phyloP scores from a whole-genome alignment of 352 stramenopile genomes.

The Phytophthora agathidicida region DNA sequence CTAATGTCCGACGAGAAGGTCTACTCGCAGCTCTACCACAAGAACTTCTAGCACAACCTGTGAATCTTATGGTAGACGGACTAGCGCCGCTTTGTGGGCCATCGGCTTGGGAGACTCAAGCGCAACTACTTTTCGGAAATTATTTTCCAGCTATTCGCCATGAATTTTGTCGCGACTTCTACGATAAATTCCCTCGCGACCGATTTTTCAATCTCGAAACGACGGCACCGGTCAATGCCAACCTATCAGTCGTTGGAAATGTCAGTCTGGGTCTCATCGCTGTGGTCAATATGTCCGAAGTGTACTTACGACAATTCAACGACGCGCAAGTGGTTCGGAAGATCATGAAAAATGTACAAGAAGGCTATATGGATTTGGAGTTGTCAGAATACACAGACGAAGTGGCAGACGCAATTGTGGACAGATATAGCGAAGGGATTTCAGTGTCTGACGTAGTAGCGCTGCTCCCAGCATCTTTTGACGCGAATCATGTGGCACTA shows the following conservation, averaged over 20 bases:
- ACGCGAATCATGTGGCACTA: constrained; percentile 31
- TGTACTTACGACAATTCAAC: constrained; percentile 40
- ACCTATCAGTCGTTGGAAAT: constrained; percentile 31
- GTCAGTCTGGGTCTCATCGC: constrained; percentile 26
- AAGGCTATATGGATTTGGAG: constrained; percentile 30
- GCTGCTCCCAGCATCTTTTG: constrained; percentile 29
- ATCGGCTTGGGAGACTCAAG: constrained; percentile 14
- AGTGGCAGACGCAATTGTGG: constrained; percentile 29
- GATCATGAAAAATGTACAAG: constrained; percentile 46
- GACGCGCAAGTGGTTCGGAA: constrained; percentile 36
- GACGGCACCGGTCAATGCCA: constrained; percentile 11
- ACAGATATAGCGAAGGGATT: constrained; percentile 34
- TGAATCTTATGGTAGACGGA: constrained; percentile 44
- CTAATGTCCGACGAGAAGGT: constrained; percentile 18
- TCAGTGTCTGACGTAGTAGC: constrained; percentile 22
- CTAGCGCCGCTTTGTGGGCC: constrained; percentile 35
- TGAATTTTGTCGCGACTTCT: constrained; percentile 33
- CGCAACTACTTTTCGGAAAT: constrained; percentile 28
- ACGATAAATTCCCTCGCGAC: constrained; percentile 22
- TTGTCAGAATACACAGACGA: constrained; percentile 30
- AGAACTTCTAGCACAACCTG: constrained; percentile 4
- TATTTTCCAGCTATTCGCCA: constrained; percentile 30
- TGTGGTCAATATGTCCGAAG: constrained; percentile 32
- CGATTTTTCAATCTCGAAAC: constrained; percentile 28
- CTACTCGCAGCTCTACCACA: constrained; percentile 6